Evolutionary conservation across 2,329 filamentous ascomycete species (phyloP).

Genomic region (Geosmithia flava): DNA sequence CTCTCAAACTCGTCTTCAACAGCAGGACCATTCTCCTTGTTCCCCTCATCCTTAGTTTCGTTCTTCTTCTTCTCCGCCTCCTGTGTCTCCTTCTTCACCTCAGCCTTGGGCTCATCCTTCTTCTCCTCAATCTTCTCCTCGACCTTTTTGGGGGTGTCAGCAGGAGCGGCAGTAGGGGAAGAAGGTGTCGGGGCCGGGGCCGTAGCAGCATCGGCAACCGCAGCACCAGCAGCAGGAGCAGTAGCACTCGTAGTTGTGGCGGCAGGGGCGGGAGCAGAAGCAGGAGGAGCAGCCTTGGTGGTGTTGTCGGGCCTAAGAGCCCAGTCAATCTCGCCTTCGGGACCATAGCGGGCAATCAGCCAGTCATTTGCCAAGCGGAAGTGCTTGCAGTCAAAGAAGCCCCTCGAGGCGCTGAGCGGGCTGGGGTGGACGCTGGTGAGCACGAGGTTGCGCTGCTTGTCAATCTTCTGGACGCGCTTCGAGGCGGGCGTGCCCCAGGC

Average conservation of each 20-base stretch:
- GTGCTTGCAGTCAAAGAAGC: conserved; percentile 76
- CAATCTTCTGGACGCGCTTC: conserved; percentile 64
- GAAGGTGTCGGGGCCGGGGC: too few relatives aligned
- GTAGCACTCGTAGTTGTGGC: neutral
- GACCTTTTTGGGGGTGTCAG: conserved; percentile 6
- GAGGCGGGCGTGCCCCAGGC: conserved; percentile 86
- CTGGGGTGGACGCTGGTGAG: conserved; percentile 84
- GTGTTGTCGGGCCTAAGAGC: conserved; percentile 33
- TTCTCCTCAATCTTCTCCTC: conserved; percentile 1
- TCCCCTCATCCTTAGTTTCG: neutral
- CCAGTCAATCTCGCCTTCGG: conserved; percentile 79
- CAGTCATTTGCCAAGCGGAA: conserved; percentile 78
- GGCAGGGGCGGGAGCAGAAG: conserved; percentile 1
- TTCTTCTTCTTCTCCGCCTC: conserved; percentile 4
- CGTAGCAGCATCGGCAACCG: too few relatives aligned
- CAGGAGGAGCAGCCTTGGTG: conserved; percentile 12
- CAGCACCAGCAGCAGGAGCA: neutral
- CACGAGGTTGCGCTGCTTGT: conserved; percentile 64
- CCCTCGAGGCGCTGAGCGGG: conserved; percentile 71
- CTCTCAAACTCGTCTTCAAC: conserved; percentile 17
- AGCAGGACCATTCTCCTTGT: conserved; percentile 2
- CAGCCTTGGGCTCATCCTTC: conserved; percentile 1
- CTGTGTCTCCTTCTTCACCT: conserved; percentile 1
- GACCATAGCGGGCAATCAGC: conserved; percentile 67
- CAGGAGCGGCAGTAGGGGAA: neutral